phyloP scores from a whole-genome alignment of 1,284 basidiomycete genomes.

The Leccinum laetum region DNA sequence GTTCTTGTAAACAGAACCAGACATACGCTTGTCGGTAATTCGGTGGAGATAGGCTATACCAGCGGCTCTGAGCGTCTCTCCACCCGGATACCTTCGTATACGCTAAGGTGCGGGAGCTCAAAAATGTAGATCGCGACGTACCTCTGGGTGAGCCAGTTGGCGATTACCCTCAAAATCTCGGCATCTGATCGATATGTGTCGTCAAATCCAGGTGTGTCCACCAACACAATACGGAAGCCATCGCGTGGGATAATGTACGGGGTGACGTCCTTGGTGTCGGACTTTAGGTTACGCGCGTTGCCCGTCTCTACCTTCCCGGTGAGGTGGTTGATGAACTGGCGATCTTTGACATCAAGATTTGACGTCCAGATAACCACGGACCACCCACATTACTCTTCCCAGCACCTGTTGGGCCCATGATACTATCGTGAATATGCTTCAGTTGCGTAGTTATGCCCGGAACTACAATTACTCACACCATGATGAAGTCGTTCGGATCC shows the following conservation, averaged over 20 bases:
- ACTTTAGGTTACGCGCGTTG: not conserved
- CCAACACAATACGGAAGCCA: not conserved
- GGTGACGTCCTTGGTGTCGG: not conserved
- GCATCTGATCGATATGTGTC: not conserved
- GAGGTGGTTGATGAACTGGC: constrained; percentile 6
- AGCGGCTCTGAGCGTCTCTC: not conserved
- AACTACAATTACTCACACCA: constrained; percentile 2
- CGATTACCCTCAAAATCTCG: not conserved
- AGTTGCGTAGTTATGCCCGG: not conserved
- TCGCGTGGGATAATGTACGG: not conserved
- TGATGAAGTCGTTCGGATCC: constrained; percentile 1
- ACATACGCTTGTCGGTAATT: constrained; percentile 1
- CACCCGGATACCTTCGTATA: not conserved
- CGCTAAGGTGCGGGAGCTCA: not conserved
- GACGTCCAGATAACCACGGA: not conserved
- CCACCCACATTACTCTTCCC: constrained; percentile 12
- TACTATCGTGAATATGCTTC: constrained; percentile 1
- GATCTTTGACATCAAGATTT: not conserved
- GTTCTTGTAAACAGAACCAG: not conserved
- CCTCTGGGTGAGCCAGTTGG: not conserved
- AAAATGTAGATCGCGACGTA: not conserved
- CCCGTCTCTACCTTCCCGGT: not conserved
- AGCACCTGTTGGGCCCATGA: constrained; percentile 14
- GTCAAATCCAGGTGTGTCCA: not conserved
- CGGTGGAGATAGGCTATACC: not conserved